Evolutionary conservation across 179 eudicot genomes (phyloP).

Genomic region (Sideroxylon spinosum): DNA sequence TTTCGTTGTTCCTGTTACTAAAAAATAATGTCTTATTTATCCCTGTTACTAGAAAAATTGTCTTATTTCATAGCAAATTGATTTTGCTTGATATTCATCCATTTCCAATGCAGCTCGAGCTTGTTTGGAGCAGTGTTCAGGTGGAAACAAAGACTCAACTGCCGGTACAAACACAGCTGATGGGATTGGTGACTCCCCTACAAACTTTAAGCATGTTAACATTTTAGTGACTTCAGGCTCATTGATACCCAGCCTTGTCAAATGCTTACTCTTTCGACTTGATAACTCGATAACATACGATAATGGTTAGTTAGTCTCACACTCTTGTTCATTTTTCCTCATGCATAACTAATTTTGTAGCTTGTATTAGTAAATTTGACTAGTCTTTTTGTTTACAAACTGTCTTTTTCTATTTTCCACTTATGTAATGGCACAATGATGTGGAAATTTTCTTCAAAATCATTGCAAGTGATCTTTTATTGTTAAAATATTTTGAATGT

Average conservation of each 20-base stretch:
- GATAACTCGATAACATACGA: slow-evolving; percentile 58
- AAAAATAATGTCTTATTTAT: too few species aligned
- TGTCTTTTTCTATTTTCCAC: not conserved
- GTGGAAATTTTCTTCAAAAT: too few species aligned
- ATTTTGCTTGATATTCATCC: slow-evolving; percentile 1
- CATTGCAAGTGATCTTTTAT: too few species aligned
- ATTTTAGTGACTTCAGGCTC: slow-evolving; percentile 85
- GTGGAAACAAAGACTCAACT: slow-evolving; percentile 25
- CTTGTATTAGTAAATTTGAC: not conserved
- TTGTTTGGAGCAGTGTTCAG: slow-evolving; percentile 71
- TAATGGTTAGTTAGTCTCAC: slow-evolving; percentile 49
- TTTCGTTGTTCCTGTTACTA: too few species aligned
- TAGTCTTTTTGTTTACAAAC: not conserved
- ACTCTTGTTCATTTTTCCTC: not conserved
- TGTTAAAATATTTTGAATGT: too few species aligned
- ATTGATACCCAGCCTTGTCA: slow-evolving; percentile 89
- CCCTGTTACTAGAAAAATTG: not conserved
- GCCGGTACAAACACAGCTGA: slow-evolving; percentile 18
- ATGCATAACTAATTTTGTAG: not conserved
- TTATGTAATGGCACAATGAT: too few species aligned
- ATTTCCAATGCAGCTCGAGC: slow-evolving; percentile 54
- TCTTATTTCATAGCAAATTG: not conserved
- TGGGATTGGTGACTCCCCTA: slow-evolving; percentile 17
- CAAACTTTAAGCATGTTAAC: slow-evolving; percentile 43
- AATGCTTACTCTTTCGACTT: slow-evolving; percentile 76